Evolutionary conservation across 164 flowering plant genomes (phyloP), one percentile per base, ranked within the genome.

Genomic region (Dillenia turbinata): DNA sequence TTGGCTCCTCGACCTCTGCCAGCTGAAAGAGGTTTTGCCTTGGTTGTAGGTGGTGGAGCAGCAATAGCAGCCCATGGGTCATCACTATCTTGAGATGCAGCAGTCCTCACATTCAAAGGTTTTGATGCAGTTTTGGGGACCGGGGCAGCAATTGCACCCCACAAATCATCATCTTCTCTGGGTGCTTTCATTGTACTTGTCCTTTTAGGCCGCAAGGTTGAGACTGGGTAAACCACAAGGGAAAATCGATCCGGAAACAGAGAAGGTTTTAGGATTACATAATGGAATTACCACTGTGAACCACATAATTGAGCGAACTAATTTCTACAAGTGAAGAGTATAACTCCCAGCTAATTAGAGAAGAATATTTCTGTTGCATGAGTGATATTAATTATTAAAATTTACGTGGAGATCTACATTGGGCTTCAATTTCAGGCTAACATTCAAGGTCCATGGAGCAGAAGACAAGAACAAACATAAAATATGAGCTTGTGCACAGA

Each of bases 31-130:
- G 97, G 98, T 66, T 83, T 89, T 52, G 84, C 93, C 58, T 74
- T 83, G 14, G 96, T 86, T 0, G 85, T 74, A 5, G 98, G 98
- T 47, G 88, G 79, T 8, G 98, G 98, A 66, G 98, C 98, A 63
- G 98, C 98, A 68, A 94, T 94, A 56, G 96, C 81, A 33, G 88
- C 92, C 98, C 98, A 90, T 0, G 90, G 92, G 49, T 93, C 96
- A 62, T 85, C 85, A 47, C 78, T 82, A 47, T 80, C 86, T 52
- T 10, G 54, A 49, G 78, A 2, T 26, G 19, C 69, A 44, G 73
- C 55, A 8, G 78, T 13, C 74, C 77, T 87, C n/a, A 70, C 47
- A 61, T 77, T 84, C 69, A 87, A 61, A 3, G 94, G 68, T 60
- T 75, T 84, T 46, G 97, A 77, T 4, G 75, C 24, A 10, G 89